These are phyloP conservation scores for Solanum paucissectum DNA, from an alignment of 257 asterid species.

Conservation along the genomic window DNA sequence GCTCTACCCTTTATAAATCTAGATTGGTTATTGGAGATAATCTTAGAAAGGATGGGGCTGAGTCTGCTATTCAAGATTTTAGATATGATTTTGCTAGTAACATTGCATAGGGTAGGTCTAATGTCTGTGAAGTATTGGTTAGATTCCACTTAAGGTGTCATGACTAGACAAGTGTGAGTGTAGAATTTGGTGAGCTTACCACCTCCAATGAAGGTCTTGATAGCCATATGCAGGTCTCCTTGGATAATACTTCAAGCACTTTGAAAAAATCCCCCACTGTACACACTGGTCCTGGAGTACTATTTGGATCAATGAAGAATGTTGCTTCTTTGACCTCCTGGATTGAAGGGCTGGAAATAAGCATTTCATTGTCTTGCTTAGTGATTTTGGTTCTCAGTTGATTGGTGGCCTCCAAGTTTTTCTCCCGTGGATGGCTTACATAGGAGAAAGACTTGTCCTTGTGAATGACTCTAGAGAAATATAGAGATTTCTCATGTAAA, in stretches of 20 bases:
- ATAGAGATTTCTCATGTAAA: too few relatives aligned
- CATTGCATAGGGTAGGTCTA: neutral
- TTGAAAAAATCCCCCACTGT: neutral
- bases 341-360: too few relatives aligned
- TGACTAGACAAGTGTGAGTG: neutral
- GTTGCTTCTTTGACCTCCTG: too few relatives aligned
- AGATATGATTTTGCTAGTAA: neutral
- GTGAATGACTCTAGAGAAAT: too few relatives aligned
- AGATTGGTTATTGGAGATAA: neutral
- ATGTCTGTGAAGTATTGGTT: neutral
- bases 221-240: too few relatives aligned
- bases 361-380: too few relatives aligned
- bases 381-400: neutral
- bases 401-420: neutral
- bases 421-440: too few relatives aligned
- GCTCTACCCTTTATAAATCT: neutral
- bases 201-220: neutral
- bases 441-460: too few relatives aligned
- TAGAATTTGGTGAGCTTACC: neutral
- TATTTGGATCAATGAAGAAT: neutral
- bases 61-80: neutral
- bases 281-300: neutral
- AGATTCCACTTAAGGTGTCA: neutral
- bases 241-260: too few relatives aligned
- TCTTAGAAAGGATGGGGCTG: neutral